Percentiles rank a stretch among this genome's conserved stretches.
Conservation (phyloP, 345 rosid genomes). For the Rubroshorea leprosula region DNA sequence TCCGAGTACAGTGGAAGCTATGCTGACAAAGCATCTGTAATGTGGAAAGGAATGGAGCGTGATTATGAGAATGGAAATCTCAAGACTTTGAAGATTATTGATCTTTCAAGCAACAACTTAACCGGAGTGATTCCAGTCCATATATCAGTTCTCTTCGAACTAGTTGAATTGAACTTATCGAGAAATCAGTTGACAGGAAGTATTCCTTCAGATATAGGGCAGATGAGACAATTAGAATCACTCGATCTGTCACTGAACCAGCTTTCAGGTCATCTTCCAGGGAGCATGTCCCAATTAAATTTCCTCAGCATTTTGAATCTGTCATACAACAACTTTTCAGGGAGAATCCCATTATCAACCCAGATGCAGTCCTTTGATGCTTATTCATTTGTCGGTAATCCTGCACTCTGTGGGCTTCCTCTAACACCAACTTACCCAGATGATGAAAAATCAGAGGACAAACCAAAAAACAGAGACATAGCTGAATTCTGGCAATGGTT, state of each 20-base stretch:
- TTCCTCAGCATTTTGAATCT: slow-evolving; percentile 18
- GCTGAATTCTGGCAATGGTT: background rate
- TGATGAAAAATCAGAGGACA: background rate
- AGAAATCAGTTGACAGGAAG: background rate
- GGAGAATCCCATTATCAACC: slow-evolving; percentile 20
- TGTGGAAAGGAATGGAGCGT: background rate
- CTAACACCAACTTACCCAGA: background rate
- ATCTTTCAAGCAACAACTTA: background rate
- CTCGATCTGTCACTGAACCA: background rate
- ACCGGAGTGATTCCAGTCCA: background rate
- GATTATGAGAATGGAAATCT: background rate
- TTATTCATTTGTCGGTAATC: slow-evolving; percentile 19
- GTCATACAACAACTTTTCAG: slow-evolving; percentile 24
- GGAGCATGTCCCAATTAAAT: slow-evolving; percentile 3
- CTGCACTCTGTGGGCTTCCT: slow-evolving; percentile 14
- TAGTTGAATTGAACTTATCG: background rate
- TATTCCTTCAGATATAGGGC: background rate
- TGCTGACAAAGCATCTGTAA: background rate
- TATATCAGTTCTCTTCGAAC: background rate
- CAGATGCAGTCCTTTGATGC: slow-evolving; percentile 20
- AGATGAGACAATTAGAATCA: background rate
- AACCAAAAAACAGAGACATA: background rate
- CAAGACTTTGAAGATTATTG: background rate
- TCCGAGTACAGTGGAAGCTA: background rate
- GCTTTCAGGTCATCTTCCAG: background rate